These are phyloP conservation scores for Rhododendron kiyosumense DNA, from an alignment of 148 eudicot genomes.

Conservation along the genomic window DNA sequence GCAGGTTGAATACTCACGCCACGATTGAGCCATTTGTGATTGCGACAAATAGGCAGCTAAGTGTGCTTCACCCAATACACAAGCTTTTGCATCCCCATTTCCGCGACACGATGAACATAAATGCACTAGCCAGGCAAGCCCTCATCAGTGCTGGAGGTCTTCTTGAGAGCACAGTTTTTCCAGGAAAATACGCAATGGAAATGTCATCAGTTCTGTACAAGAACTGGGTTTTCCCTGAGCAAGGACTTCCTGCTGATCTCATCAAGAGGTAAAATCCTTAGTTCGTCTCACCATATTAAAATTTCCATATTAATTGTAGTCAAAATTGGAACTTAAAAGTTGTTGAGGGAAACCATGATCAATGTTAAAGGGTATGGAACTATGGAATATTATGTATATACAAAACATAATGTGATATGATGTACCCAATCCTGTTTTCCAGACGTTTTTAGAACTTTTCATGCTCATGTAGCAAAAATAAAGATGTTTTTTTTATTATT, in stretches of 20 bases:
- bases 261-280: constrained; percentile 18
- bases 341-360: background rate
- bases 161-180: constrained; percentile 14
- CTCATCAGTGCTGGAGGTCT: constrained; percentile 14
- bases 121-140: constrained; percentile 15
- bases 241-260: constrained; percentile 21
- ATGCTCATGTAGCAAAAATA: background rate
- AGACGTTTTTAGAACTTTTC: background rate
- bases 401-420: background rate
- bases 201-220: constrained; percentile 10
- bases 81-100: constrained; percentile 24
- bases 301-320: background rate
- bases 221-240: constrained; percentile 18
- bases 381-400: background rate
- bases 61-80: constrained; percentile 21
- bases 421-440: background rate
- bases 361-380: background rate
- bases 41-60: constrained; percentile 19
- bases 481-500: background rate
- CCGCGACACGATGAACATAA: constrained; percentile 18
- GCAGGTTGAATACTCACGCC: constrained; percentile 29
- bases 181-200: constrained; percentile 9
- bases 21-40: constrained; percentile 26
- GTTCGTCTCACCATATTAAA: background rate
- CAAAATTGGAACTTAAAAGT: background rate